Evolutionary conservation across 345 rosid species (phyloP).

Genomic region (Cardamine chenopodiifolia): DNA sequence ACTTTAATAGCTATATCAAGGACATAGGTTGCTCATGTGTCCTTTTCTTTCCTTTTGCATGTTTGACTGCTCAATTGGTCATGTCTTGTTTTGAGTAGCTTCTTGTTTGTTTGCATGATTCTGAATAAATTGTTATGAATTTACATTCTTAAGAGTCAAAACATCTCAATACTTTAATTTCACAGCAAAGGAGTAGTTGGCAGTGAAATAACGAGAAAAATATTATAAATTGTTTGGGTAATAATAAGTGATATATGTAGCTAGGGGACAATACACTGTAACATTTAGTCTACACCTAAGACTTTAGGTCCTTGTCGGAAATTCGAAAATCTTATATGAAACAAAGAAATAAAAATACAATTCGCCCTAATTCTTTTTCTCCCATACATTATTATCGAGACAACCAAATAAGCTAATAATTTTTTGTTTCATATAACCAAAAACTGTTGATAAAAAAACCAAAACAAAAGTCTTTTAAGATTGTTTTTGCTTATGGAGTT

Average conservation of each 20-base stretch:
- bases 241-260: constrained; percentile 11
- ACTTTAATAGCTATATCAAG: constrained; percentile 21
- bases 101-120: constrained; percentile 32
- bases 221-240: constrained; percentile 23
- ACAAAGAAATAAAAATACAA: no score
- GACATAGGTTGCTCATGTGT: constrained; percentile 30
- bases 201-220: constrained; percentile 11
- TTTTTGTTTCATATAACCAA: no score
- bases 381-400: no score
- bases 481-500: constrained; percentile 11
- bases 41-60: constrained; percentile 27
- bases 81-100: constrained; percentile 24
- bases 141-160: constrained; percentile 10
- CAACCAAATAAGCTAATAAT: no score
- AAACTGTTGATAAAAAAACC: neutral
- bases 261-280: constrained; percentile 22
- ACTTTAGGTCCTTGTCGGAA: constrained; percentile 36
- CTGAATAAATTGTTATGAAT: constrained; percentile 18
- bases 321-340: constrained; percentile 26
- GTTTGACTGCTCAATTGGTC: constrained; percentile 27
- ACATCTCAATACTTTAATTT: neutral
- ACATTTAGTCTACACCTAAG: constrained; percentile 15
- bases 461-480: neutral
- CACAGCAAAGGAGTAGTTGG: constrained; percentile 2
- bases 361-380: no score